These are phyloP conservation scores for Microcera coccophila DNA, from an alignment of 2,329 filamentous ascomycete genomes.

Conservation along the genomic window DNA sequence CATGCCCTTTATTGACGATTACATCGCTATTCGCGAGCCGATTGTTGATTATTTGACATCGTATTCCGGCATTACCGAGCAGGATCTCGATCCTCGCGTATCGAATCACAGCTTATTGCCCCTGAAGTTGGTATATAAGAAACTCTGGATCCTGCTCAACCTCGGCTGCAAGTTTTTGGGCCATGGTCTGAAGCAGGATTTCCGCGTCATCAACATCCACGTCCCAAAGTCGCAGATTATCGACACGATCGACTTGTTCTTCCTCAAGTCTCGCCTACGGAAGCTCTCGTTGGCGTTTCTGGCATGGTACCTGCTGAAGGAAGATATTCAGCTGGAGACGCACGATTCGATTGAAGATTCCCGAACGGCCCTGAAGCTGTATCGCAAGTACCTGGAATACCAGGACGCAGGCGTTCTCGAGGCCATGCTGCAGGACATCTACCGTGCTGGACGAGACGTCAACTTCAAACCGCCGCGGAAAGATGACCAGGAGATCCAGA, in stretches of 20 bases:
- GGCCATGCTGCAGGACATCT: conserved; percentile 82
- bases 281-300: conserved; percentile 88
- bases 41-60: conserved; percentile 94
- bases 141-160: conserved; percentile 94
- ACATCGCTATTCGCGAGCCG: conserved; percentile 84
- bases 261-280: conserved; percentile 73
- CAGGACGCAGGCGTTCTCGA: conserved; percentile 80
- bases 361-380: conserved; percentile 82
- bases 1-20: conserved; percentile 91
- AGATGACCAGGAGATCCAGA: conserved; percentile 42
- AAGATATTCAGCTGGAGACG: conserved; percentile 87
- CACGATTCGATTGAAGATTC: conserved; percentile 98
- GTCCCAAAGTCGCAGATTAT: conserved; percentile 87
- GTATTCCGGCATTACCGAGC: conserved; percentile 84
- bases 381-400: conserved; percentile 85
- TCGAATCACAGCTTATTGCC: conserved; percentile 79
- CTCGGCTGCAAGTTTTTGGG: conserved; percentile 91
- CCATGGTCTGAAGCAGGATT: conserved; percentile 90
- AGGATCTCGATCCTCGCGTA: conserved; percentile 76
- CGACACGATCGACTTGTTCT: conserved; percentile 91
- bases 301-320: conserved; percentile 84
- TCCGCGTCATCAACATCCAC: conserved; percentile 97
- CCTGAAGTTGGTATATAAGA: conserved; percentile 93
- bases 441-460: conserved; percentile 49
- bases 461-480: conserved; percentile 51